These are phyloP conservation scores for Sphagnum contortum DNA, from an alignment of 225 moss, liverwort and hornwort species.

Conservation along the genomic window DNA sequence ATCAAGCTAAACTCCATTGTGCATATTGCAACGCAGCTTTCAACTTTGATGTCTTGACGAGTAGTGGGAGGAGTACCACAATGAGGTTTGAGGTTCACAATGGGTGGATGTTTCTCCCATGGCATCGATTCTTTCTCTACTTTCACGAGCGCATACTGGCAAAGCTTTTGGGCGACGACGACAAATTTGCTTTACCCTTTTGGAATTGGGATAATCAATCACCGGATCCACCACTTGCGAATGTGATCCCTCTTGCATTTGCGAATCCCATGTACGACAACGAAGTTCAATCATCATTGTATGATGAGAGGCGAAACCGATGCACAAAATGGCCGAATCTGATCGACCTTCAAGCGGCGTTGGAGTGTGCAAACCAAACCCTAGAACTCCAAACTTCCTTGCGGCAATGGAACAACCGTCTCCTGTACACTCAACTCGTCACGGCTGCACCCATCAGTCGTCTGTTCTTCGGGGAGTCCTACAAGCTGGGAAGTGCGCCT, in stretches of 20 bases:
- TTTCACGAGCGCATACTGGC: slow-evolving; percentile 55
- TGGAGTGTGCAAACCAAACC: slow-evolving; percentile 11
- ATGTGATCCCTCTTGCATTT: slow-evolving; percentile 7
- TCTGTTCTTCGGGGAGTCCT: too few species aligned
- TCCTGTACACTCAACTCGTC: slow-evolving; percentile 27
- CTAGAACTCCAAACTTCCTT: slow-evolving; percentile 7
- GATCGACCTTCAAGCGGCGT: slow-evolving; percentile 11
- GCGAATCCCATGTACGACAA: slow-evolving; percentile 5
- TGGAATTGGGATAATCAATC: slow-evolving; percentile 49
- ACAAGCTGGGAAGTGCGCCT: too few species aligned
- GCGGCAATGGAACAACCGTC: slow-evolving; percentile 13
- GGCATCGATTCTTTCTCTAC: slow-evolving; percentile 50
- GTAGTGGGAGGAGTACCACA: too few species aligned
- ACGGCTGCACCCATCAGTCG: slow-evolving; percentile 5
- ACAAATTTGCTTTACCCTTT: slow-evolving; percentile 28
- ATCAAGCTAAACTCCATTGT: slow-evolving; percentile 43
- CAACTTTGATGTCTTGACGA: slow-evolving; percentile 1
- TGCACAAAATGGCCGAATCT: slow-evolving; percentile 22
- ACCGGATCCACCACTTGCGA: slow-evolving; percentile 7
- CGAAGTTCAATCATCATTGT: slow-evolving; percentile 5
- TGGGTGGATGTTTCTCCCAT: slow-evolving; percentile 47
- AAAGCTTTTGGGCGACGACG: slow-evolving; percentile 24
- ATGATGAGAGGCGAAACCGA: slow-evolving; percentile 18
- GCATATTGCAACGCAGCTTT: slow-evolving; percentile 44
- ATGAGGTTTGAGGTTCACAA: slow-evolving; percentile 27